These are phyloP conservation scores for Colletotrichum zoysiae DNA, from an alignment of 2,329 filamentous ascomycete species.

Conservation along the genomic window DNA sequence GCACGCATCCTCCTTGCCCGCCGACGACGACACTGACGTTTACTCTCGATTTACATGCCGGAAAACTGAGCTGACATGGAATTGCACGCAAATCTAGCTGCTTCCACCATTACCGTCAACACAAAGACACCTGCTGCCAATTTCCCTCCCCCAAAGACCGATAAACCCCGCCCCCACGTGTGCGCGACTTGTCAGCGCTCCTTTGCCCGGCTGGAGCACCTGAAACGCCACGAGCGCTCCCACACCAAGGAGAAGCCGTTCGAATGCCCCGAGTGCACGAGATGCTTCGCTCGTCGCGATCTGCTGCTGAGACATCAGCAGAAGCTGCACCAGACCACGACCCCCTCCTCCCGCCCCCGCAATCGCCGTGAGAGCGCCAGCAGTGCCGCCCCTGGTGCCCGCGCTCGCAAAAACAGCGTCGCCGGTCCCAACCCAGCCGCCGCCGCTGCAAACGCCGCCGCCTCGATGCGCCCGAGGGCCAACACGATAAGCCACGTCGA, in stretches of 20 bases:
- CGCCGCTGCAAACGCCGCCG: constrained; percentile 55
- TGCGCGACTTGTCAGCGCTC: constrained; percentile 92
- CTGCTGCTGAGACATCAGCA: constrained; percentile 95
- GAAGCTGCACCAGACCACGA: constrained; percentile 95
- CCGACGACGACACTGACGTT: constrained; percentile 36
- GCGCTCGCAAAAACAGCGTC: constrained; percentile 93
- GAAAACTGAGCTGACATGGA: constrained; percentile 49
- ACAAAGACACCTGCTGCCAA: constrained; percentile 56
- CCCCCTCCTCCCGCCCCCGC: constrained; percentile 86
- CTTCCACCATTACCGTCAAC: constrained; percentile 65
- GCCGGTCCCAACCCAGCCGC: constrained; percentile 65
- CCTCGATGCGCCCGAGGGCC: constrained; percentile 85
- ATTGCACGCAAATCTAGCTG: constrained; percentile 46
- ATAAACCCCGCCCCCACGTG: constrained; percentile 95
- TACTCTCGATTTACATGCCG: neutral
- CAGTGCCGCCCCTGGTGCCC: constrained; percentile 71
- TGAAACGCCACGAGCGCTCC: constrained; percentile 98
- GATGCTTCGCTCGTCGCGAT: constrained; percentile 95
- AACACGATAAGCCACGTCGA: constrained; percentile 98
- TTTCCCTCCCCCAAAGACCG: constrained; percentile 90
- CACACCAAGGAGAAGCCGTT: constrained; percentile 99
- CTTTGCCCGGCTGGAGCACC: constrained; percentile 93
- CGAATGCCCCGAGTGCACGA: constrained; percentile 92
- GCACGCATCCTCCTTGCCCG: constrained; percentile 25
- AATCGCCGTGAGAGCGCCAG: constrained; percentile 92